These are phyloP conservation scores for Cryphonectria carpinicola DNA, from an alignment of 2,329 filamentous ascomycete genomes.

Conservation along the genomic window DNA sequence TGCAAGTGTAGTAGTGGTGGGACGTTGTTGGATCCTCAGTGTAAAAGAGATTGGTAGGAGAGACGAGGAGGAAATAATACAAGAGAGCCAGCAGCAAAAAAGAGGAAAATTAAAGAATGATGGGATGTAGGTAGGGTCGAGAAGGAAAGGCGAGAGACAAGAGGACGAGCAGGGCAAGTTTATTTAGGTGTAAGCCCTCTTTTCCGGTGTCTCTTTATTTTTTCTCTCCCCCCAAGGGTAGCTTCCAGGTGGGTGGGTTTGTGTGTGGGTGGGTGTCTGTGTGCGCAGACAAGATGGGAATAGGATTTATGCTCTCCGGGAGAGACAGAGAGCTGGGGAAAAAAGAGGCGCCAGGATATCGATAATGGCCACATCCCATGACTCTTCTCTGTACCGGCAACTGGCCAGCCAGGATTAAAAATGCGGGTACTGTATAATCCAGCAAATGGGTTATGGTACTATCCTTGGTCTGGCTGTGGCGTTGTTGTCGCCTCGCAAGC, in stretches of 20 bases:
- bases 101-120: constrained; percentile 3
- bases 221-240: not conserved
- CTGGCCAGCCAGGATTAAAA: constrained; percentile 13
- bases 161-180: constrained; percentile 11
- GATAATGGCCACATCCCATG: constrained; percentile 25
- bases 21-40: not conserved
- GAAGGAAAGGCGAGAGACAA: not conserved
- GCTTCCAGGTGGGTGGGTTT: not conserved
- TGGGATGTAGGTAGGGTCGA: constrained; percentile 19
- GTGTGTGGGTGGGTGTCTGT: not conserved
- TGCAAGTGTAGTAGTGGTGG: constrained; percentile 1
- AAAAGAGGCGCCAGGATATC: constrained; percentile 20
- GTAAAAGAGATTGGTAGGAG: not conserved
- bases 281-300: constrained; percentile 17
- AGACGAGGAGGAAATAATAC: constrained; percentile 5
- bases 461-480: constrained; percentile 27
- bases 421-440: constrained; percentile 20
- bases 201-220: not conserved
- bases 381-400: constrained; percentile 24
- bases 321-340: constrained; percentile 26
- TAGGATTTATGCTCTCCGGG: constrained; percentile 19
- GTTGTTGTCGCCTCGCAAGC: not conserved
- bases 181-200: constrained; percentile 15
- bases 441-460: constrained; percentile 10
- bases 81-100: constrained; percentile 5